A percentile compares a stretch with the other conserved stretches of the same genome.
phyloP scores from a whole-genome alignment of 2,329 filamentous ascomycete species.

The Parastagonospora avenae region DNA sequence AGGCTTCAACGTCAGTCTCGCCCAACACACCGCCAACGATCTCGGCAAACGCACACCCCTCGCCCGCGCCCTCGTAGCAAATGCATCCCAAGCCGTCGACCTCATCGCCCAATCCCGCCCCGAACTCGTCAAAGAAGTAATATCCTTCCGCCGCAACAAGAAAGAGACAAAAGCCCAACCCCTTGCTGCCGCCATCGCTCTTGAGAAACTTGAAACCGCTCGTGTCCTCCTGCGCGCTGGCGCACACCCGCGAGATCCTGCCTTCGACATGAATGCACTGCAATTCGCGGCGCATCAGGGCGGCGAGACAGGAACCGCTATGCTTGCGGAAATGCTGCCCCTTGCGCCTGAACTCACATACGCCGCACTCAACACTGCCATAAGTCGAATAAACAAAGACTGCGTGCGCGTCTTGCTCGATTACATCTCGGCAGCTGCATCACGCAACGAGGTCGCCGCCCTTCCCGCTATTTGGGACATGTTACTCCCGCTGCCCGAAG shows the following conservation, averaged over 20 bases:
- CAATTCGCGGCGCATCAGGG: constrained; percentile 18
- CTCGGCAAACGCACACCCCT: constrained; percentile 17
- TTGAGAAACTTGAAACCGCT: constrained; percentile 15
- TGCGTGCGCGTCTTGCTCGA: constrained; percentile 18
- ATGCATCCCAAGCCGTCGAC: constrained; percentile 23
- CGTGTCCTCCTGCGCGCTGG: constrained; percentile 20
- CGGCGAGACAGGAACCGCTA: constrained; percentile 14
- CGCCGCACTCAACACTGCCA: constrained; percentile 21
- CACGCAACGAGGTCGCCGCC: constrained; percentile 16
- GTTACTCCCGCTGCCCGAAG: constrained; percentile 8
- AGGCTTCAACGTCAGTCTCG: constrained; percentile 15
- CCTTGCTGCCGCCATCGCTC: constrained; percentile 16
- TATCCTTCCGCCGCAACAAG: constrained; percentile 20
- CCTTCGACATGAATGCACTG: constrained; percentile 23
- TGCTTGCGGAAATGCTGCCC: constrained; percentile 20
- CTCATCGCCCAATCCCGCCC: constrained; percentile 19
- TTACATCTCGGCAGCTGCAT: constrained; percentile 20
- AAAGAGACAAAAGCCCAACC: constrained; percentile 21
- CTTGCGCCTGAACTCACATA: constrained; percentile 21
- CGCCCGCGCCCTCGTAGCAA: constrained; percentile 18
- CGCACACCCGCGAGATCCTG: constrained; percentile 21
- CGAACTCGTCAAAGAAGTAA: constrained; percentile 17
- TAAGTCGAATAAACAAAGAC: constrained; percentile 16
- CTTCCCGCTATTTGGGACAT: constrained; percentile 23
- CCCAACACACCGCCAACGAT: constrained; percentile 21